Evolutionary conservation across 495 filamentous ascomycete species (phyloP).

Genomic region (Aspergillus heteromorphus): DNA sequence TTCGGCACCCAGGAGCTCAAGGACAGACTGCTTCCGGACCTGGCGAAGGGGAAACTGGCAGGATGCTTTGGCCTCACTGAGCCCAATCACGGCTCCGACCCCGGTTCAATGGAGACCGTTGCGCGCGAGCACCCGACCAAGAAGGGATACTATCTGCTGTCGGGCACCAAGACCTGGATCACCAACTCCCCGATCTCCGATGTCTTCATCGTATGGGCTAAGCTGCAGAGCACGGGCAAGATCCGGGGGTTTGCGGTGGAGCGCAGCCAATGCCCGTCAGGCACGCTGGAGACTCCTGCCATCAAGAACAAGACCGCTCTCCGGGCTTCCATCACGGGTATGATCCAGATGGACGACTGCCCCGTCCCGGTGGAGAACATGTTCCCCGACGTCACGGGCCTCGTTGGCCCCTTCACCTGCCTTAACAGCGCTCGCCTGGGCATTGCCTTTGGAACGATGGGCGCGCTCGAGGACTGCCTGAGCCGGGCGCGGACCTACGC

Average conservation of each 20-base stretch:
- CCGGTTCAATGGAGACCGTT: conserved; percentile 88
- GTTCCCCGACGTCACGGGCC: conserved; percentile 85
- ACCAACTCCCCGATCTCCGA: conserved; percentile 96
- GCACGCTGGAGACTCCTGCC: conserved; percentile 84
- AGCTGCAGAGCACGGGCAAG: conserved; percentile 82
- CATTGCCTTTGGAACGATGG: conserved; percentile 90
- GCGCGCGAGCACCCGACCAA: conserved; percentile 84
- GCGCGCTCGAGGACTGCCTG: conserved; percentile 89
- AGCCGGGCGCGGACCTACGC: conserved; percentile 75
- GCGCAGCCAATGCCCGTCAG: conserved; percentile 70
- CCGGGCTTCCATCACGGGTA: conserved; percentile 88
- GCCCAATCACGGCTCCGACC: conserved; percentile 96
- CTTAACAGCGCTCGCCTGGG: conserved; percentile 89
- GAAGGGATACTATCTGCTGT: conserved; percentile 75
- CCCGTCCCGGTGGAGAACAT: conserved; percentile 89
- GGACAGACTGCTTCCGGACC: conserved; percentile 73
- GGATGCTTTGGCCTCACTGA: conserved; percentile 96
- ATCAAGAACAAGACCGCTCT: conserved; percentile 96
- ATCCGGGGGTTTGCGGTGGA: conserved; percentile 94
- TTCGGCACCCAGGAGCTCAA: conserved; percentile 88
- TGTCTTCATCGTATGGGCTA: conserved; percentile 89
- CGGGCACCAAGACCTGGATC: conserved; percentile 95
- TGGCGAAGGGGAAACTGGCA: conserved; percentile 82
- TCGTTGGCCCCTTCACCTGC: conserved; percentile 87
- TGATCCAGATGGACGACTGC: conserved; percentile 92